phyloP scores from a whole-genome alignment of 2,329 filamentous ascomycete species.

The Emmonsia crescens region DNA sequence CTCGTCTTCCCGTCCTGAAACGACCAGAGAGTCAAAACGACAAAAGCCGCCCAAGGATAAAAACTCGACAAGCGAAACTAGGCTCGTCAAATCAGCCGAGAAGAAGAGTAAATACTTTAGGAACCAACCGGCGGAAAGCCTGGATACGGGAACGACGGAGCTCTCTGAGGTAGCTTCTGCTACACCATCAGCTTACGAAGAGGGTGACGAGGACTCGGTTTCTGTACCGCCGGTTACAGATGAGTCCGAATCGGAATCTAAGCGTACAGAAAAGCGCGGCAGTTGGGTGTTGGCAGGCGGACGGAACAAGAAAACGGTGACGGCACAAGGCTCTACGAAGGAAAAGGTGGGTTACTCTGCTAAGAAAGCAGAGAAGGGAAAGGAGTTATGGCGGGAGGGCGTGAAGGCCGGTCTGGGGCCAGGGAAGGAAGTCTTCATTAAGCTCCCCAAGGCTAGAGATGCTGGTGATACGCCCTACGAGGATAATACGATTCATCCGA shows the following conservation, averaged over 20 bases:
- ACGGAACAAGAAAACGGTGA: slow-evolving; percentile 8
- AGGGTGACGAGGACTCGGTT: slow-evolving; percentile 43
- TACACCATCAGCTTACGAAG: slow-evolving; percentile 24
- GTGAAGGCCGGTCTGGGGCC: slow-evolving; percentile 46
- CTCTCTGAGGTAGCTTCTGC: slow-evolving; percentile 17
- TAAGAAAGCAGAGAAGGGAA: slow-evolving; percentile 23
- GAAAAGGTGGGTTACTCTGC: slow-evolving; percentile 2
- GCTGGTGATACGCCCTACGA: slow-evolving; percentile 48
- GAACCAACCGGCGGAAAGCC: slow-evolving; percentile 26
- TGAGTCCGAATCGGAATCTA: slow-evolving; percentile 12
- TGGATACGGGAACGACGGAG: slow-evolving; percentile 14
- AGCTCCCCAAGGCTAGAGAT: slow-evolving; percentile 51
- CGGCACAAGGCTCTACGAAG: slow-evolving; percentile 6
- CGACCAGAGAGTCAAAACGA: slow-evolving; percentile 12
- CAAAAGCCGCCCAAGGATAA: slow-evolving; percentile 9
- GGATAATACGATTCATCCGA: slow-evolving; percentile 50
- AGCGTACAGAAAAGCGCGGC: slow-evolving; percentile 15
- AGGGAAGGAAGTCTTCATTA: slow-evolving; percentile 51
- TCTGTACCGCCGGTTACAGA: slow-evolving; percentile 16
- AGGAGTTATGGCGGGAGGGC: slow-evolving; percentile 47
- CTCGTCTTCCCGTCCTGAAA: slow-evolving; percentile 19
- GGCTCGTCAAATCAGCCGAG: slow-evolving; percentile 27
- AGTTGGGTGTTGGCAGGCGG: slow-evolving; percentile 13
- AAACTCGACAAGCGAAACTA: slow-evolving; percentile 10
- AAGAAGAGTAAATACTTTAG: slow-evolving; percentile 44